Conservation (phyloP, 441 rosid genomes). For the Pelargonium myrrhifolium region DNA sequence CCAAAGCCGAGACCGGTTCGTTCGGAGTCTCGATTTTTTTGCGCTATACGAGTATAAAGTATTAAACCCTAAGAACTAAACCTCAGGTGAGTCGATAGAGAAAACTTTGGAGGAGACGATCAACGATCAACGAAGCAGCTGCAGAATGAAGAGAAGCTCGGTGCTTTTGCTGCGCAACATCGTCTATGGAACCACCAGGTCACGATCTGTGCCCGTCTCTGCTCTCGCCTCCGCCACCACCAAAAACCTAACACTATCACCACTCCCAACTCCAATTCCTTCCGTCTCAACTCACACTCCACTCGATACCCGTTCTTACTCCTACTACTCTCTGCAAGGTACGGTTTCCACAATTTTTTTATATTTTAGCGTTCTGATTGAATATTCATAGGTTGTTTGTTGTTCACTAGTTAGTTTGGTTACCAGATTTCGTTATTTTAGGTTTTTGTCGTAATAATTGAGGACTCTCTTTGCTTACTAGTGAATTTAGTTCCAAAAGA, state of each 20-base stretch:
- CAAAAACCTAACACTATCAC: neutral
- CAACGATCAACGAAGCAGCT: too few relatives aligned
- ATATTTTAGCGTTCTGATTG: neutral
- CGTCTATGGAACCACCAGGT: neutral
- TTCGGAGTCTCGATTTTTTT: too few relatives aligned
- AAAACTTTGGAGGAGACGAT: too few relatives aligned
- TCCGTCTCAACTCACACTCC: neutral
- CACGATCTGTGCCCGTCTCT: neutral
- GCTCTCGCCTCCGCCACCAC: neutral
- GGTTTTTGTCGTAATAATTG: neutral
- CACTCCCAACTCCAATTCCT: neutral
- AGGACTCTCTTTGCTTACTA: neutral
- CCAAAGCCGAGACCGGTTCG: too few relatives aligned
- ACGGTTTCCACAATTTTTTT: neutral
- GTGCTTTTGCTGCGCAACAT: neutral
- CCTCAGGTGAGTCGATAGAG: too few relatives aligned
- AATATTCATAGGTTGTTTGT: neutral
- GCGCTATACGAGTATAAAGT: too few relatives aligned
- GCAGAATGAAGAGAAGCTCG: neutral
- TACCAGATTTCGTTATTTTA: neutral
- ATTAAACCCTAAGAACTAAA: too few relatives aligned
- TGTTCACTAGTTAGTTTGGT: neutral
- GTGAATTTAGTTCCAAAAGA: too few relatives aligned
- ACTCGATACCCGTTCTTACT: neutral
- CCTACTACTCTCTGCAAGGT: constrained; percentile 1